Evolutionary conservation across 306 rosid genomes (phyloP).

Genomic region (Betula pendula): DNA sequence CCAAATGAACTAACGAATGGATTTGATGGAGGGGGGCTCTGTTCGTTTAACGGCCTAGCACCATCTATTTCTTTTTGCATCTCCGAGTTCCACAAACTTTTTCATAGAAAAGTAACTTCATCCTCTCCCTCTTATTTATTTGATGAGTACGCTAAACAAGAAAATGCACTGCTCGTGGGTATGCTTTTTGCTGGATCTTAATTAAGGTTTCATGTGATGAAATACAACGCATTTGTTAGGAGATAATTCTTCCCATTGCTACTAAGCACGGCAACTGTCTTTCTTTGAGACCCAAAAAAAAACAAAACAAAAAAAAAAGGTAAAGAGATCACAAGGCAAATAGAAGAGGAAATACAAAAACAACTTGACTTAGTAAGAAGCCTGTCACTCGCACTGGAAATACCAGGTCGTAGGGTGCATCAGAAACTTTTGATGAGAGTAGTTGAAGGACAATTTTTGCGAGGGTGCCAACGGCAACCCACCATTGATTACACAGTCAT

Average conservation of each 20-base stretch:
- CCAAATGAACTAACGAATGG: no score
- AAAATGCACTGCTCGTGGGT: no score
- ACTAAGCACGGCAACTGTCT: neutral
- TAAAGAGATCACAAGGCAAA: neutral
- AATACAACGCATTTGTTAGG: neutral
- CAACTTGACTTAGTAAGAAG: neutral
- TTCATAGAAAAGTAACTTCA: no score
- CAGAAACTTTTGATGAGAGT: slow-evolving; percentile 26
- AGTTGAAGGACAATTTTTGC: slow-evolving; percentile 36
- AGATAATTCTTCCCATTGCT: neutral
- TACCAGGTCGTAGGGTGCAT: slow-evolving; percentile 35
- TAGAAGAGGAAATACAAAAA: neutral
- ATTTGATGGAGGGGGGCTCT: no score
- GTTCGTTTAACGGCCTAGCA: no score
- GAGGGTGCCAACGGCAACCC: slow-evolving; percentile 36
- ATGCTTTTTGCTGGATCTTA: no score
- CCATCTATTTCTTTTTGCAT: no score
- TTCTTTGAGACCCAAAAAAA: neutral
- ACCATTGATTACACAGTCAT: slow-evolving; percentile 30
- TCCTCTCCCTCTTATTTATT: no score
- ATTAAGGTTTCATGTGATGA: no score
- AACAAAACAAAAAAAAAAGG: neutral
- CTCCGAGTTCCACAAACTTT: no score
- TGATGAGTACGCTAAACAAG: no score
- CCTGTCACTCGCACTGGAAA: slow-evolving; percentile 36